phyloP scores from a whole-genome alignment of 108 stramenopile species.

The Cyclotella choctawhatcheeana region DNA sequence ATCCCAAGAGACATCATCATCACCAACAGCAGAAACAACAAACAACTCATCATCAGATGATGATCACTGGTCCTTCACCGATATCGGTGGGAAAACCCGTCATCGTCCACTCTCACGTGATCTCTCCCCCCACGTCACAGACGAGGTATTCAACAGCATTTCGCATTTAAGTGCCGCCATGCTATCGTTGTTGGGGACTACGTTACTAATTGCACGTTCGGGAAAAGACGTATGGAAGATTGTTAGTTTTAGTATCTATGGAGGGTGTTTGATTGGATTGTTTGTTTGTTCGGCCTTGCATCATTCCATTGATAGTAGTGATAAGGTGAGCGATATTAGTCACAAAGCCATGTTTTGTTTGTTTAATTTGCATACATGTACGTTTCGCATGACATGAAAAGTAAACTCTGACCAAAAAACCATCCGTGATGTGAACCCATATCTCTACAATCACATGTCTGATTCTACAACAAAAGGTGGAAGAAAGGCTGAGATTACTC shows the following conservation, averaged over 20 bases:
- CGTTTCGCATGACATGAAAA: too few relatives aligned
- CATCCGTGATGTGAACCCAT: too few relatives aligned
- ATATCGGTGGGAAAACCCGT: conserved; percentile 30
- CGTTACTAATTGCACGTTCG: conserved; percentile 52
- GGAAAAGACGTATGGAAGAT: conserved; percentile 72
- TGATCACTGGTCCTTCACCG: conserved; percentile 41
- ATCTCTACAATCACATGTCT: too few relatives aligned
- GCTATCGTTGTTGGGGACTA: conserved; percentile 62
- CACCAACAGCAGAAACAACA: not conserved
- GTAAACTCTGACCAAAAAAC: too few relatives aligned
- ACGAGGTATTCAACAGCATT: conserved; percentile 78
- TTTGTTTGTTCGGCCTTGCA: conserved; percentile 74
- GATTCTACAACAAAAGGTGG: conserved; percentile 28
- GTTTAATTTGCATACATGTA: too few relatives aligned
- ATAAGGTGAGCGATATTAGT: conserved; percentile 30
- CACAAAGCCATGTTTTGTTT: too few relatives aligned
- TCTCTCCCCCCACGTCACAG: conserved; percentile 65
- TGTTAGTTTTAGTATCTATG: conserved; percentile 76
- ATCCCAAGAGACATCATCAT: not conserved
- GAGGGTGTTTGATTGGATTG: conserved; percentile 61
- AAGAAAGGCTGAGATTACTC: conserved; percentile 64
- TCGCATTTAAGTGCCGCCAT: conserved; percentile 74
- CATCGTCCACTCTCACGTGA: conserved; percentile 59
- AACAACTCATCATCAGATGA: not conserved
- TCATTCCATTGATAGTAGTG: conserved; percentile 62